Percentiles rank a stretch among this genome's conserved stretches.
These are phyloP conservation scores for Stagonosporopsis cucurbitacearum DNA, from an alignment of 2,329 filamentous ascomycete species.

Conservation along the genomic window DNA sequence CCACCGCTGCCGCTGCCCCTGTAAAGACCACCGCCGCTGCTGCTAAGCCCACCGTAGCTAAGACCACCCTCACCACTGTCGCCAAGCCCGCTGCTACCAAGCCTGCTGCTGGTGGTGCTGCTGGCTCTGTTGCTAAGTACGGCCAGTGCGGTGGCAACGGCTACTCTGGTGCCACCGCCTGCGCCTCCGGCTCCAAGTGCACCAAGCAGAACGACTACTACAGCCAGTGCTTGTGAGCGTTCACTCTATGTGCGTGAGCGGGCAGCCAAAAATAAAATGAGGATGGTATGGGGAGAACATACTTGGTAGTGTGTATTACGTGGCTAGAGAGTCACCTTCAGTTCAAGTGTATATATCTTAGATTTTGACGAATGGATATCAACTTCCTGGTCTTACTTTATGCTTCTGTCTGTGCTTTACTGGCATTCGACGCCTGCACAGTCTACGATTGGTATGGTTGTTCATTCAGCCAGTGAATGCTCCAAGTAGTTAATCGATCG, in stretches of 20 bases:
- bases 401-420: neutral
- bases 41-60: constrained; percentile 16
- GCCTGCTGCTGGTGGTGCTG: neutral
- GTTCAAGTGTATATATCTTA: constrained; percentile 22
- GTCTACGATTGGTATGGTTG: no score
- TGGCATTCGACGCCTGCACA: neutral
- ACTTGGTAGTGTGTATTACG: constrained; percentile 1
- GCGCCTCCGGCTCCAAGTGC: constrained; percentile 51
- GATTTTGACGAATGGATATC: constrained; percentile 7
- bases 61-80: constrained; percentile 30
- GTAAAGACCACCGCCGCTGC: constrained; percentile 19
- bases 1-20: constrained; percentile 13
- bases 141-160: constrained; percentile 56
- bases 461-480: no score
- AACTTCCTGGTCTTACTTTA: neutral
- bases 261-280: neutral
- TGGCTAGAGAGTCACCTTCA: constrained; percentile 2
- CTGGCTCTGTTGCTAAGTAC: constrained; percentile 27
- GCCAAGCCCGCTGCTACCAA: constrained; percentile 26
- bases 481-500: neutral
- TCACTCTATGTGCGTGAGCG: neutral
- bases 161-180: constrained; percentile 51
- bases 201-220: constrained; percentile 54
- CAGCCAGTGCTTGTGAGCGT: constrained; percentile 51
- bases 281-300: neutral